Percentiles rank a stretch among this genome's conserved stretches.
These are phyloP conservation scores for Blepharisma undulans DNA, from an alignment of 169 alveolate genomes.

Conservation along the genomic window DNA sequence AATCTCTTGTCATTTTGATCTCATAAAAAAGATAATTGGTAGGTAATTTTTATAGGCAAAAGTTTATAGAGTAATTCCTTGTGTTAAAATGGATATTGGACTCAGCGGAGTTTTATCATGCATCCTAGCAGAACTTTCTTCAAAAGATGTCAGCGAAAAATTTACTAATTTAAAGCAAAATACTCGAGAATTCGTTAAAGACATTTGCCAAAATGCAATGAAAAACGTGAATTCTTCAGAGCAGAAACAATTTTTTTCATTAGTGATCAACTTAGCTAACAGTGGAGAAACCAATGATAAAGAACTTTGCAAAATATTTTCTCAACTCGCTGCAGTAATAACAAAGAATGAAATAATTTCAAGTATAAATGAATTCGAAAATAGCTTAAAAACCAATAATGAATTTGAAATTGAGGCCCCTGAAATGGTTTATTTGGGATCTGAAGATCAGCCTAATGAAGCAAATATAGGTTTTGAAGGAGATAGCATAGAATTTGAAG, in stretches of 20 bases:
- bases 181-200: neutral
- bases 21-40: too few species aligned
- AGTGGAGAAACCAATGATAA: neutral
- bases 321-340: neutral
- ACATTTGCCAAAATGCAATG: neutral
- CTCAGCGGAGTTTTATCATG: neutral
- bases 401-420: too few species aligned
- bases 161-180: too few species aligned
- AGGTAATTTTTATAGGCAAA: too few species aligned
- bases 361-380: neutral
- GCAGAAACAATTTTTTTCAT: neutral
- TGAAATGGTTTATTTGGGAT: too few species aligned
- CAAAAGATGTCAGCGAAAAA: neutral
- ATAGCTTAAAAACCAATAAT: neutral
- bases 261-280: neutral
- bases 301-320: neutral
- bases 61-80: too few species aligned
- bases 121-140: neutral
- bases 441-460: too few species aligned
- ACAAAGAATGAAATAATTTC: neutral
- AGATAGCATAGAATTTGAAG: too few species aligned
- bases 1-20: too few species aligned
- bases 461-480: too few species aligned
- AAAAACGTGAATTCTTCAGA: neutral
- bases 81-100: neutral